Base-by-base conservation (phyloP, 208 protist species). In the Balamuthia mandrillaris region DNA sequence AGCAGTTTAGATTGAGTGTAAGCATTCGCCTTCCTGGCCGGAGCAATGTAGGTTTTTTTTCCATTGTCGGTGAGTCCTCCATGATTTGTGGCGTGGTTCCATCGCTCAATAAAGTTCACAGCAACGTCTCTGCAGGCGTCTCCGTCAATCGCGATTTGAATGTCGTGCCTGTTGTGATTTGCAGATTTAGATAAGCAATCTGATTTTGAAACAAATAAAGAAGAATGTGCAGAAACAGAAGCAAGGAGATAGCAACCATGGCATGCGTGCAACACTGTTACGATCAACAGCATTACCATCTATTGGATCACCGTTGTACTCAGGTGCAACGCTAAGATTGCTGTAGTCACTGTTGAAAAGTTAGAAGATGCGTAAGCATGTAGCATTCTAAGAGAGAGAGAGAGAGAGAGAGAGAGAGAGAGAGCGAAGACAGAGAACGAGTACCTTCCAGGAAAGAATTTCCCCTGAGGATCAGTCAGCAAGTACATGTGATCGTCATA, bases 401-500 rank as follows among this genome's bases (percentile, higher is more conserved):
- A n/a, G n/a, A n/a, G n/a, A n/a, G n/a, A n/a, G n/a, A n/a, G n/a
- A n/a, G n/a, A n/a, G n/a, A n/a, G n/a, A n/a, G n/a, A n/a, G n/a
- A n/a, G n/a, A n/a, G n/a, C n/a, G n/a, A n/a, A n/a, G n/a, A n/a
- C n/a, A n/a, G n/a, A n/a, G n/a, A n/a, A n/a, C n/a, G n/a, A n/a
- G n/a, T n/a, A n/a, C 60, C 60, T 68, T 31, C 60, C 60, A 21
- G 60, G 60, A 18, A 68, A 68, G 29, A 68, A 31, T 18, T 31
- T 45, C 9, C n/a, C 29, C 14, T 68, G 35, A 37, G 37, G 60
- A 21, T 68, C 60, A 41, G 60, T 37, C 3, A 68, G 60, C 18
- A 68, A 37, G 31, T 68, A 68, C 35, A 31, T 31, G 18, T 31
- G 44, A 37, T 68, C 60, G 74, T 91, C 89, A 27, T 78, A 91